Conservation (phyloP, 1,139 yeast genomes). For the Entelexis sorbosivorans region DNA sequence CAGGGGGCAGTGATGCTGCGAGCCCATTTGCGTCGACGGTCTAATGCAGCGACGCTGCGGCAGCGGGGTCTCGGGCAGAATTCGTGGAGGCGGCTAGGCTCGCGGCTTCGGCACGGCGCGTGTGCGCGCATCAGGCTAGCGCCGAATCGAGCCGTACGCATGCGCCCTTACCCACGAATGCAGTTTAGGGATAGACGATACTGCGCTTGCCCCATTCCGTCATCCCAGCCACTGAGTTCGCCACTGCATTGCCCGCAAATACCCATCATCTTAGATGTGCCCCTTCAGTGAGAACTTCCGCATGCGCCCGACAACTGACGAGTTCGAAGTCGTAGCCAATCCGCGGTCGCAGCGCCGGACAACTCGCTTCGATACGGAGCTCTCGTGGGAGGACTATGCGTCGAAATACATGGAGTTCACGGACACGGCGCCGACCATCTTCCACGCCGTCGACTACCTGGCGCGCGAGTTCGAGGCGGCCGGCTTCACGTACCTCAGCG, state of each 20-base stretch:
- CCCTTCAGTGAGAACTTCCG: constrained; percentile 17
- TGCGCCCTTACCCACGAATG: neutral
- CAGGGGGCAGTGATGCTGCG: no score
- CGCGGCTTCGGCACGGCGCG: no score
- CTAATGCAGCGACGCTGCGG: no score
- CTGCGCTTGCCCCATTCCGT: constrained; percentile 1
- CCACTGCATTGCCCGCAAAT: neutral
- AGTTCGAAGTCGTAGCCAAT: constrained; percentile 23
- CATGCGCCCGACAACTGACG: constrained; percentile 19
- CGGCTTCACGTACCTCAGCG: constrained; percentile 48
- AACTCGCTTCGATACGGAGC: constrained; percentile 21
- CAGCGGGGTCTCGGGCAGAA: no score
- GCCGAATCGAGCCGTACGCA: neutral
- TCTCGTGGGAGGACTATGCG: constrained; percentile 27
- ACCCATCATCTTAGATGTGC: constrained; percentile 10
- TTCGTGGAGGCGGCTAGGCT: no score
- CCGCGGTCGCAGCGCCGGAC: constrained; percentile 1
- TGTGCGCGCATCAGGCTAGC: no score
- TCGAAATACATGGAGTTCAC: constrained; percentile 63
- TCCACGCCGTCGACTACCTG: constrained; percentile 68
- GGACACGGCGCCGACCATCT: constrained; percentile 81
- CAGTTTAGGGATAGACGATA: neutral
- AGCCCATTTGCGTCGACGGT: no score
- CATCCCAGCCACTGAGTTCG: neutral
- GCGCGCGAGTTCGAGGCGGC: constrained; percentile 28